Evolutionary conservation across 148 eudicot genomes (phyloP).

Genomic region (Mesembryanthemum crystallinum): DNA sequence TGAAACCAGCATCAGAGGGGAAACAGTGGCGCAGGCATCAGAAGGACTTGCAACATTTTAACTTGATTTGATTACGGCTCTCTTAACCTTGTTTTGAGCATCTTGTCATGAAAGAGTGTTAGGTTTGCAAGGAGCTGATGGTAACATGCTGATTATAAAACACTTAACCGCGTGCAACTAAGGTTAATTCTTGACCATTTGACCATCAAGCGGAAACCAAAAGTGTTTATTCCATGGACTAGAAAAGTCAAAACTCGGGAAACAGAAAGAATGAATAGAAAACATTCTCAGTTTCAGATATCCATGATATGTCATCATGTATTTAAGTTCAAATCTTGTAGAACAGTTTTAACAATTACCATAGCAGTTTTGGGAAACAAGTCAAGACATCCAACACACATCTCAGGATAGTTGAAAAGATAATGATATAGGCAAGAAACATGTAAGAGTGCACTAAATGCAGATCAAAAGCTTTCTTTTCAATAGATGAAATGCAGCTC

Average conservation of each 20-base stretch:
- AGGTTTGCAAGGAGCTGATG: neutral
- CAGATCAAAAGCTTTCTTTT: neutral
- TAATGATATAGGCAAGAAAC: neutral
- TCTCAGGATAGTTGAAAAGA: neutral
- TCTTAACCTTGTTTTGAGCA: neutral
- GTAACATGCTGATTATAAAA: neutral
- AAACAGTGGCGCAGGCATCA: neutral
- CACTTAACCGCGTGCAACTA: neutral
- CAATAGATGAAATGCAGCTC: slow-evolving; percentile 2
- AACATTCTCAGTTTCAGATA: neutral
- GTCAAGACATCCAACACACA: neutral
- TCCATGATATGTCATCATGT: no score
- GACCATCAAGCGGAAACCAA: neutral
- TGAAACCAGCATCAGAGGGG: neutral
- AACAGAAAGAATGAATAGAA: neutral
- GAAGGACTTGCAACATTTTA: neutral
- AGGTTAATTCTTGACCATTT: neutral
- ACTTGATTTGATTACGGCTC: neutral
- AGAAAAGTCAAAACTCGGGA: neutral
- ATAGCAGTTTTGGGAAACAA: no score
- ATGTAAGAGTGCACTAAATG: neutral
- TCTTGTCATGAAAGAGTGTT: neutral
- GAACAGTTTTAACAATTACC: no score
- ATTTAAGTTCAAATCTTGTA: no score
- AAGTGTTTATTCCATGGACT: neutral